Conservation (phyloP, 129 eudicot species). For the Lonicera japonica region DNA sequence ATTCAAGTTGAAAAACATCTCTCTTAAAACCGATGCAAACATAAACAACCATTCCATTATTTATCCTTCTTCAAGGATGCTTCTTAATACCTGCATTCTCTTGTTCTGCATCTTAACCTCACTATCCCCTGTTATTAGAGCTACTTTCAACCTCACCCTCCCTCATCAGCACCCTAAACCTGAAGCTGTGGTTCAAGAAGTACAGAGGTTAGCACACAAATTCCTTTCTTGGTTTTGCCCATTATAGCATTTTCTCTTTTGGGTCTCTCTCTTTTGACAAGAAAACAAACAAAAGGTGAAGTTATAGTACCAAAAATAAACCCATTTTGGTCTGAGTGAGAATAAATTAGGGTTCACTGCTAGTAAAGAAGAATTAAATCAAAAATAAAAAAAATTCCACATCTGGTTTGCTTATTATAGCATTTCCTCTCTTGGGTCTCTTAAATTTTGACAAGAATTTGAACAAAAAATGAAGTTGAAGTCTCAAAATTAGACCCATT, state of each 20-base stretch:
- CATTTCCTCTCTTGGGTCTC: background rate
- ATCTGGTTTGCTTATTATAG: background rate
- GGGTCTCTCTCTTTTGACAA: no score
- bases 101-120: constrained; percentile 8
- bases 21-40: no score
- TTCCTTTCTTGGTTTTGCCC: background rate
- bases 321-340: no score
- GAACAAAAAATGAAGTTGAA: no score
- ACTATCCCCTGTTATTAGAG: constrained; percentile 10
- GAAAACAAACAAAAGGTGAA: no score
- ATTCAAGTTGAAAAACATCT: no score
- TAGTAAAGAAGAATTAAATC: no score
- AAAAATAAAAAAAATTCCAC: no score
- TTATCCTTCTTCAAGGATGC: constrained; percentile 17
- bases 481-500: no score
- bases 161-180: constrained; percentile 49
- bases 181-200: constrained; percentile 37
- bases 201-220: constrained; percentile 24
- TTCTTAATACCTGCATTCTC: constrained; percentile 22
- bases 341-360: no score
- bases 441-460: no score
- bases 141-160: constrained; percentile 25
- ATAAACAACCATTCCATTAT: background rate
- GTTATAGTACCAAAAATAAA: no score
- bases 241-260: background rate